A percentile compares a stretch with the other conserved stretches of the same genome.
Evolutionary conservation across 768 basidiomycete genomes (phyloP).

Genomic region (Lactarius psammicola): DNA sequence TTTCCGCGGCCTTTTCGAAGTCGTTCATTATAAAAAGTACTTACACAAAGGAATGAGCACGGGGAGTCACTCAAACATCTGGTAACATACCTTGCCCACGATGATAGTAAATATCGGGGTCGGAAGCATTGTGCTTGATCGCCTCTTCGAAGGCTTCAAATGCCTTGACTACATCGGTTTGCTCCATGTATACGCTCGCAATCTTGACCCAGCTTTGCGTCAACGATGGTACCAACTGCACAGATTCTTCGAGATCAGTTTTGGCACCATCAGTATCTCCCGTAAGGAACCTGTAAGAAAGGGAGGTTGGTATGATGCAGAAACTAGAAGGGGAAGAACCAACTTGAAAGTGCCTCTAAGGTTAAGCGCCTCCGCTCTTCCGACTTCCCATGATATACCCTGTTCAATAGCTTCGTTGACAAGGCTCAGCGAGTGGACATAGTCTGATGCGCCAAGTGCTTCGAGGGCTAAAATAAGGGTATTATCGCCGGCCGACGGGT

Average conservation of each 20-base stretch:
- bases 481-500: constrained; percentile 74
- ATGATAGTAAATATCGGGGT: constrained; percentile 98
- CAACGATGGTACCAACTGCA: constrained; percentile 61
- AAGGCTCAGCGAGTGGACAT: constrained; percentile 73
- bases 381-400: constrained; percentile 71
- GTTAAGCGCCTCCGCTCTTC: constrained; percentile 86
- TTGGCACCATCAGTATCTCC: constrained; percentile 82
- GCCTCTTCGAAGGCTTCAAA: constrained; percentile 93
- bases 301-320: not conserved
- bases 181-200: constrained; percentile 96
- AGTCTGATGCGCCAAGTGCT: constrained; percentile 83
- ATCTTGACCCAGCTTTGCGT: constrained; percentile 96
- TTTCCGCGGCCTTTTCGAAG: constrained; percentile 78
- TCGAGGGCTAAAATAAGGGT: constrained; percentile 78
- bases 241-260: constrained; percentile 73
- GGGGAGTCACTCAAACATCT: not conserved
- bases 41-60: constrained; percentile 33
- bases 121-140: constrained; percentile 72
- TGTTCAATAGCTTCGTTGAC: constrained; percentile 86
- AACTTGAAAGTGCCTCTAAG: constrained; percentile 95
- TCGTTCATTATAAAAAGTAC: constrained; percentile 96
- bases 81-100: constrained; percentile 79
- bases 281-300: constrained; percentile 71
- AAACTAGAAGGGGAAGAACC: constrained; percentile 32
- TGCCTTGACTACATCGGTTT: constrained; percentile 73